phyloP scores from a whole-genome alignment of 768 basidiomycete species.

The Tephrocybe sp. region DNA sequence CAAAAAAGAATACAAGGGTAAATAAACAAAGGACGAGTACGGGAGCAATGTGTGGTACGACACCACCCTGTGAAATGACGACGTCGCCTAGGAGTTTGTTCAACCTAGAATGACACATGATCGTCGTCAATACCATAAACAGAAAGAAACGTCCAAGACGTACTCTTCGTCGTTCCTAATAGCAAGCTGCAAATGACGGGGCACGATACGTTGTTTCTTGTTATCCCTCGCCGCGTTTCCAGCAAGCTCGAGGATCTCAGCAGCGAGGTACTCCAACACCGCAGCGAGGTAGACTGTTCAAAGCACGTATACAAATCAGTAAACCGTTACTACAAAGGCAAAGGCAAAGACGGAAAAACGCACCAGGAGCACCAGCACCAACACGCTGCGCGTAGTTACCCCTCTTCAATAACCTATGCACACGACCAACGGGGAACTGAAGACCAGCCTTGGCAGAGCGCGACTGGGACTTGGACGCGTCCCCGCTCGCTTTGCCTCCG shows the following conservation, averaged over 20 bases:
- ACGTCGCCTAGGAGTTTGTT: constrained; percentile 79
- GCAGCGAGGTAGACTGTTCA: constrained; percentile 80
- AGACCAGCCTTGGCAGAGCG: constrained; percentile 74
- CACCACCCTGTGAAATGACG: constrained; percentile 84
- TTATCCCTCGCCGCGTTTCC: constrained; percentile 82
- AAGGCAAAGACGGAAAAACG: constrained; percentile 12
- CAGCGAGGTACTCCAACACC: constrained; percentile 89
- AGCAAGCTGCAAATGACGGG: constrained; percentile 88
- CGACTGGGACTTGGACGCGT: constrained; percentile 54
- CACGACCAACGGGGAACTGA: constrained; percentile 90
- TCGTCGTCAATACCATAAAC: not conserved
- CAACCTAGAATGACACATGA: constrained; percentile 33
- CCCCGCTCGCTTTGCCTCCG: constrained; percentile 48
- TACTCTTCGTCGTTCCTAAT: constrained; percentile 90
- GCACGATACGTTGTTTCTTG: constrained; percentile 94
- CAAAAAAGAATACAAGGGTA: no score
- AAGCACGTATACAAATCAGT: constrained; percentile 8
- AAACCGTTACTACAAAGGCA: not conserved
- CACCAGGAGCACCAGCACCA: constrained; percentile 85
- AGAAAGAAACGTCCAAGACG: constrained; percentile 7
- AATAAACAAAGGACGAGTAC: constrained; percentile 16
- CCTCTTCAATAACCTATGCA: constrained; percentile 84
- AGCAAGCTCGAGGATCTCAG: constrained; percentile 91
- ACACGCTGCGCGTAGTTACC: constrained; percentile 89
- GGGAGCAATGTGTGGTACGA: constrained; percentile 67